These are phyloP conservation scores for Pseudopyricularia cyperi DNA, from an alignment of 2,329 filamentous ascomycete genomes.

Conservation along the genomic window DNA sequence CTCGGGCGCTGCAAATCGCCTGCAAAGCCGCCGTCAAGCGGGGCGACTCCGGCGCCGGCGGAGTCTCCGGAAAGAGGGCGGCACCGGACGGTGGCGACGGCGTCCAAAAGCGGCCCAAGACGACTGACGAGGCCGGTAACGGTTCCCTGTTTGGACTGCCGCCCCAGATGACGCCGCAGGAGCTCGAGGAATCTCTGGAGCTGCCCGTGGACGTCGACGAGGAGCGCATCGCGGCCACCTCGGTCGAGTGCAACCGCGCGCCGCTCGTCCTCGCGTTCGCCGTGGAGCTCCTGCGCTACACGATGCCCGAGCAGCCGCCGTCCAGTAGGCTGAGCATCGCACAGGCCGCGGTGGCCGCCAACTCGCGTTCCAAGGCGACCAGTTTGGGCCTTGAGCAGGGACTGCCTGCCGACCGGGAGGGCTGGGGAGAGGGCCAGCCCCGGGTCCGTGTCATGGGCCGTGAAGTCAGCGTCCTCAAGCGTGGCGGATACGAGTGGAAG, in stretches of 20 bases:
- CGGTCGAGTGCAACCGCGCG: conserved; percentile 64
- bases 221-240: conserved; percentile 41
- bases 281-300: conserved; percentile 59
- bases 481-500: conserved; percentile 58
- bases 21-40: conserved; percentile 40
- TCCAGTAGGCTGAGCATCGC: conserved; percentile 75
- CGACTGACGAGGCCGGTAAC: conserved; percentile 2
- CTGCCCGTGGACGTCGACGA: conserved; percentile 47
- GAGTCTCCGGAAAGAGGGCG: conserved; percentile 16
- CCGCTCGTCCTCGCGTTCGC: conserved; percentile 74
- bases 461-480: conserved; percentile 61
- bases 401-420: conserved; percentile 52
- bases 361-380: conserved; percentile 64
- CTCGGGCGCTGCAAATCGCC: conserved; percentile 36
- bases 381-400: conserved; percentile 59
- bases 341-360: conserved; percentile 72
- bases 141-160: conserved; percentile 16
- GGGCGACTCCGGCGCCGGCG: conserved; percentile 4
- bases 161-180: conserved; percentile 31
- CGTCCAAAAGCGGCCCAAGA: conserved; percentile 19
- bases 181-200: conserved; percentile 48
- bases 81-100: conserved; percentile 10
- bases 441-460: conserved; percentile 59
- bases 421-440: conserved; percentile 65
- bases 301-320: conserved; percentile 73